Percentiles rank a stretch among this genome's conserved stretches.
Evolutionary conservation across 352 stramenopile species (phyloP).

Genomic region (Phytophthora quininea): DNA sequence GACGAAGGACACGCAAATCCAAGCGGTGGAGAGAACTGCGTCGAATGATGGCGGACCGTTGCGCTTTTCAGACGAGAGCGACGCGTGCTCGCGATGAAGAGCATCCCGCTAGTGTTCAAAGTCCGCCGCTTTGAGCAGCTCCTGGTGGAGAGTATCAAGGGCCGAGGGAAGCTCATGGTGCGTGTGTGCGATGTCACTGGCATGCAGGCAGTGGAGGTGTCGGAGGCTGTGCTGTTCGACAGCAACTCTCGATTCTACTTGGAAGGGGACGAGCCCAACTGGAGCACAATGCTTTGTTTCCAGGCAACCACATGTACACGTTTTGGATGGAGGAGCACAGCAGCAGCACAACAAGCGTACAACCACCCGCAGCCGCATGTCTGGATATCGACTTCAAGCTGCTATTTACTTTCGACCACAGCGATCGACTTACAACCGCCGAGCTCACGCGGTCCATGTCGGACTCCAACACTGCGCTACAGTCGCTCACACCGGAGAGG

Average conservation of each 20-base stretch:
- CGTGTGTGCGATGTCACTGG: constrained; percentile 63
- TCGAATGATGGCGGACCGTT: constrained; percentile 16
- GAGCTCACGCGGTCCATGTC: constrained; percentile 14
- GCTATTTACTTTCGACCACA: constrained; percentile 39
- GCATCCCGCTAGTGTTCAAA: constrained; percentile 49
- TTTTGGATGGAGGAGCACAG: constrained; percentile 64
- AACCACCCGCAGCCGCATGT: constrained; percentile 9
- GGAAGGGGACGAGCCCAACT: constrained; percentile 47
- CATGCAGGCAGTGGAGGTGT: constrained; percentile 50
- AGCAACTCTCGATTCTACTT: constrained; percentile 72
- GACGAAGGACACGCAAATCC: constrained; percentile 1
- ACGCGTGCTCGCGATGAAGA: constrained; percentile 22
- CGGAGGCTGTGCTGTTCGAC: constrained; percentile 72
- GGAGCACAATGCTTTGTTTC: constrained; percentile 45
- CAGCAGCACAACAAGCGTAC: background rate
- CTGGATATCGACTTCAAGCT: constrained; percentile 56
- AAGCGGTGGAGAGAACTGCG: constrained; percentile 19
- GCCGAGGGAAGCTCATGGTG: constrained; percentile 60
- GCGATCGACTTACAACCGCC: constrained; percentile 22
- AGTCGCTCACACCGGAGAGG: constrained; percentile 10
- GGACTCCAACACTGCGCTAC: constrained; percentile 15
- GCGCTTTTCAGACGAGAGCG: constrained; percentile 53
- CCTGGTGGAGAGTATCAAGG: constrained; percentile 56
- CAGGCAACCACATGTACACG: constrained; percentile 68
- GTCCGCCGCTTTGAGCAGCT: constrained; percentile 63